Conservation (phyloP, 23 red algal species). For the Gracilaria gracilis region DNA sequence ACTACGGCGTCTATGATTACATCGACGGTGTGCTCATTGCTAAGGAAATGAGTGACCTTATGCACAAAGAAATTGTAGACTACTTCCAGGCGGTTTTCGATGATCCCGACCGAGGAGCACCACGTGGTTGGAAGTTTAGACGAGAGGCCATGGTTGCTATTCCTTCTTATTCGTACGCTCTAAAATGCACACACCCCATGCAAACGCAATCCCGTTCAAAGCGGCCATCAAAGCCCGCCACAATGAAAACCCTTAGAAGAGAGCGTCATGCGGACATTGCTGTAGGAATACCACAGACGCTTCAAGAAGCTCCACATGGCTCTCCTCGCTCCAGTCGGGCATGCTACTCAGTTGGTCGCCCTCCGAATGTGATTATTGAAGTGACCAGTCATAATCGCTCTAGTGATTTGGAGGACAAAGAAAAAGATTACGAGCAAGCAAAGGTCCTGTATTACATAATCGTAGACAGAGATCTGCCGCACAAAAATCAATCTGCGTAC, state of each 20-base stretch:
- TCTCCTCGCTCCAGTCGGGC: neutral
- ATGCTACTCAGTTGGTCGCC: neutral
- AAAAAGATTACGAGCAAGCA: neutral
- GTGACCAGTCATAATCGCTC: neutral
- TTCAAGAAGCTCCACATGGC: neutral
- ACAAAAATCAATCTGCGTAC: neutral
- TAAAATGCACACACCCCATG: neutral
- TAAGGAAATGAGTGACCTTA: neutral
- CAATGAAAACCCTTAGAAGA: neutral
- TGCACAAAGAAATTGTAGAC: neutral
- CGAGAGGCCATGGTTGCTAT: neutral
- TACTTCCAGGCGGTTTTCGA: neutral
- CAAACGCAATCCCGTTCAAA: neutral
- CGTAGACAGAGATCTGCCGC: neutral
- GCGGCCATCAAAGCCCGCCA: too few relatives aligned
- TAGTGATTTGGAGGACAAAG: neutral
- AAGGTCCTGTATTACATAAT: neutral
- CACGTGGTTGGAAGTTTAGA: neutral
- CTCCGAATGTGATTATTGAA: neutral
- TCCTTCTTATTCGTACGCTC: neutral
- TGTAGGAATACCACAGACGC: neutral
- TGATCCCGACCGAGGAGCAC: neutral
- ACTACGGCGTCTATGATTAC: neutral
- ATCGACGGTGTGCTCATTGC: neutral
- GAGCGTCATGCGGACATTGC: neutral